These are phyloP conservation scores for Pyrenophora teres DNA, from an alignment of 2,329 filamentous ascomycete species.

Conservation along the genomic window DNA sequence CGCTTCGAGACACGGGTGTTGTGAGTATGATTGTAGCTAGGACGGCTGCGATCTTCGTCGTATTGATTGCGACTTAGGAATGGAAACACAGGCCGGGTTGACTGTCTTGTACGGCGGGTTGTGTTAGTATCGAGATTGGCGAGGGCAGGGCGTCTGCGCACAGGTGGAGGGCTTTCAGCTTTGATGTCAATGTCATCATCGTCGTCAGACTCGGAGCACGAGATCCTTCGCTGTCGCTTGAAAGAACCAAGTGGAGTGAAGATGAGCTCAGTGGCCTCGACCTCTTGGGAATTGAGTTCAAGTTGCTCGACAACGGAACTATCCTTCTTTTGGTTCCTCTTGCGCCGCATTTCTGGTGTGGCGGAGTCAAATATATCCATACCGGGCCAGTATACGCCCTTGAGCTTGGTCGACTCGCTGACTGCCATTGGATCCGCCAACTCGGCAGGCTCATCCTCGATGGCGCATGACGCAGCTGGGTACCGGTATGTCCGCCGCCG, in stretches of 20 bases:
- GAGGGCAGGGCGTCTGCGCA: conserved; percentile 35
- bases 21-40: conserved; percentile 39
- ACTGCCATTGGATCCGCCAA: conserved; percentile 32
- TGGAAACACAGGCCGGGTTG: conserved; percentile 24
- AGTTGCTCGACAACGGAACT: conserved; percentile 71
- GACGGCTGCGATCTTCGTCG: conserved; percentile 36
- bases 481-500: conserved; percentile 30
- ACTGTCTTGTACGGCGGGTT: conserved; percentile 40
- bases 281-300: conserved; percentile 65
- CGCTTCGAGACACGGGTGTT: conserved; percentile 37
- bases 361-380: conserved; percentile 85
- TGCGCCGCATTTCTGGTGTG: conserved; percentile 71
- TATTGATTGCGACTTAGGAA: conserved; percentile 31
- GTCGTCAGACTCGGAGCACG: conserved; percentile 49
- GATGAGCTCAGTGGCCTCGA: conserved; percentile 68
- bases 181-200: conserved; percentile 47
- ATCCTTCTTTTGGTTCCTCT: conserved; percentile 78
- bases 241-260: conserved; percentile 56
- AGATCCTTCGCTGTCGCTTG: conserved; percentile 52
- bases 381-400: conserved; percentile 75
- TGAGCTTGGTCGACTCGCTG: conserved; percentile 59
- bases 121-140: conserved; percentile 40
- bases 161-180: conserved; percentile 39
- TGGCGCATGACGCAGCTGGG: conserved; percentile 34
- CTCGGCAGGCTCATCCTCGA: conserved; percentile 38